Conservation (phyloP, 805 yeast genomes). For the Maudiozyma serrabonitensis region DNA sequence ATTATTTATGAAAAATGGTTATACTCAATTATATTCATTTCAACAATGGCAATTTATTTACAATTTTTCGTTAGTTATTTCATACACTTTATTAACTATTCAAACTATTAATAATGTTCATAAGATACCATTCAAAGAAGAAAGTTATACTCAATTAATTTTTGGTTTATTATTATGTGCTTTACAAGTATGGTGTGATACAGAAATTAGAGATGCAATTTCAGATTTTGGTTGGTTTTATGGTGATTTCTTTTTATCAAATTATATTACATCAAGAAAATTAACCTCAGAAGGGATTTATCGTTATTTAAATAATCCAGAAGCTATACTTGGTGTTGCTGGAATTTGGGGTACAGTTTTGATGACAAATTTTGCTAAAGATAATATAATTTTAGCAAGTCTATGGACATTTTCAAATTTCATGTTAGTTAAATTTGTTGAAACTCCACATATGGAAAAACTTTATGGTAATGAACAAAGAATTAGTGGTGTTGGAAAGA, state of each 20-base stretch:
- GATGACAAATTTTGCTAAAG: constrained; percentile 43
- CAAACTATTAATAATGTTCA: constrained; percentile 29
- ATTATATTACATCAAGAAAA: constrained; percentile 36
- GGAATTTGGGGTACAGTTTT: constrained; percentile 69
- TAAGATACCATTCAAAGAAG: constrained; percentile 10
- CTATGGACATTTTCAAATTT: constrained; percentile 62
- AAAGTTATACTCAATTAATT: constrained; percentile 31
- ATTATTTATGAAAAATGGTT: constrained; percentile 52
- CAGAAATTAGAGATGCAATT: constrained; percentile 57
- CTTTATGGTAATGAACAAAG: constrained; percentile 61
- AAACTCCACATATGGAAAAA: constrained; percentile 67
- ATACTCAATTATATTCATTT: constrained; percentile 54
- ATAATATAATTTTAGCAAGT: constrained; percentile 42
- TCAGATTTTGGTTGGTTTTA: constrained; percentile 88
- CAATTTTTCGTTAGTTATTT: constrained; percentile 40
- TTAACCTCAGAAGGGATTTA: constrained; percentile 74
- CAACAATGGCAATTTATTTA: constrained; percentile 66
- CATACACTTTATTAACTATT: constrained; percentile 44
- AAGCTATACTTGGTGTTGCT: constrained; percentile 65
- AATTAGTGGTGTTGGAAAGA: constrained; percentile 41
- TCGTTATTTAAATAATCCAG: constrained; percentile 75
- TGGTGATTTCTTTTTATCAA: constrained; percentile 72
- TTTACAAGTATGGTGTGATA: constrained; percentile 60
- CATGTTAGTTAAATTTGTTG: constrained; percentile 61
- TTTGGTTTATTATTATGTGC: constrained; percentile 46